These are phyloP conservation scores for Parietaria judaica DNA, from an alignment of 306 rosid genomes.

Conservation along the genomic window DNA sequence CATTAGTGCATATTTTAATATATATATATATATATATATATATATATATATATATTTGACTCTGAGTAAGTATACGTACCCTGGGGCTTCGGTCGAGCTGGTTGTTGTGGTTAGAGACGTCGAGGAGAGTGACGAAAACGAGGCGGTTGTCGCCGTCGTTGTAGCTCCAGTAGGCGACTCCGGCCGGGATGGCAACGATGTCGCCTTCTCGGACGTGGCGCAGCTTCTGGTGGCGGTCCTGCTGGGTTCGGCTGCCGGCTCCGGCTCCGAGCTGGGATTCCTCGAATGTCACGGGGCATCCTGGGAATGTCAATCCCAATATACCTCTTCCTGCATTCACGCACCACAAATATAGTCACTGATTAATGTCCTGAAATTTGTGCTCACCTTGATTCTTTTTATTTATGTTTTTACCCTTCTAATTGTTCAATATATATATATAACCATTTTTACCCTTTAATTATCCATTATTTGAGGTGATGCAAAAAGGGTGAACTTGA, in stretches of 20 bases:
- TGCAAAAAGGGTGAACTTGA: too few species aligned
- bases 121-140: slow-evolving; percentile 31
- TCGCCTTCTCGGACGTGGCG: slow-evolving; percentile 27
- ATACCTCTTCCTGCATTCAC: slow-evolving; percentile 25
- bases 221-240: slow-evolving; percentile 13
- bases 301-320: slow-evolving; percentile 18
- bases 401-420: too few species aligned
- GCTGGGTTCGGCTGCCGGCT: too few species aligned
- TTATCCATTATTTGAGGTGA: too few species aligned
- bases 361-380: too few species aligned
- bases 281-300: slow-evolving; percentile 32
- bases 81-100: slow-evolving; percentile 55
- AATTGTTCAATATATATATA: too few species aligned
- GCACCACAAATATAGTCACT: not conserved
- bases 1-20: too few species aligned
- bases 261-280: not conserved
- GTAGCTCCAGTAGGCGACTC: slow-evolving; percentile 30
- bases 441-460: not conserved
- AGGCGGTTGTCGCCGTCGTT: slow-evolving; percentile 25
- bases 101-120: slow-evolving; percentile 33
- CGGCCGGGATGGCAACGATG: slow-evolving; percentile 31
- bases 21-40: too few species aligned
- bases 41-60: too few species aligned
- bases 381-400: too few species aligned
- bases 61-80: slow-evolving; percentile 16